Evolutionary conservation across 768 basidiomycete genomes (phyloP).

Genomic region (Tephrocybe sp.): DNA sequence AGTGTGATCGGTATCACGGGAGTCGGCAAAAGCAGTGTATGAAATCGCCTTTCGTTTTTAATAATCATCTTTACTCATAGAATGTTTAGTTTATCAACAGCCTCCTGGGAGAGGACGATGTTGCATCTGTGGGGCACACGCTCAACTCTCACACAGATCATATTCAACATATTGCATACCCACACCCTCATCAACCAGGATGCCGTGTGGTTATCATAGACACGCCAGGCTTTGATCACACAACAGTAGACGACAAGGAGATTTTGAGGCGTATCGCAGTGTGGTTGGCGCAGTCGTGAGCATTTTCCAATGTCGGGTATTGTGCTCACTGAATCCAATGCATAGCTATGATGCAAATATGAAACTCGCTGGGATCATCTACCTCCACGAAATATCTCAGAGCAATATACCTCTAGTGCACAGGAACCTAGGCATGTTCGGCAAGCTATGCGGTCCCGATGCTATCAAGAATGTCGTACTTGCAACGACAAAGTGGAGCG

Average conservation of each 20-base stretch:
- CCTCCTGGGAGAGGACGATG: constrained; percentile 14
- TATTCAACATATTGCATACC: constrained; percentile 16
- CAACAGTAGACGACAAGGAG: constrained; percentile 18
- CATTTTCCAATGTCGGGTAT: too few relatives aligned
- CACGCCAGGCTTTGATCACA: constrained; percentile 24
- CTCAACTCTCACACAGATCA: constrained; percentile 18
- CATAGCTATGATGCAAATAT: constrained; percentile 23
- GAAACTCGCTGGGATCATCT: constrained; percentile 26
- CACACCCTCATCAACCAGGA: constrained; percentile 10
- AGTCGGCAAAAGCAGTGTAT: constrained; percentile 19
- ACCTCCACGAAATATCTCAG: constrained; percentile 31
- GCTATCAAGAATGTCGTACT: constrained; percentile 45
- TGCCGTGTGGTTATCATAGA: constrained; percentile 17
- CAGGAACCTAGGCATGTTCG: constrained; percentile 46
- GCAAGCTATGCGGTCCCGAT: constrained; percentile 43
- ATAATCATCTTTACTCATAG: not conserved
- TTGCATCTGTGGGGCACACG: constrained; percentile 12
- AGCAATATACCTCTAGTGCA: constrained; percentile 36
- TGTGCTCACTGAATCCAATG: not conserved
- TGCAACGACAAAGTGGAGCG: constrained; percentile 49
- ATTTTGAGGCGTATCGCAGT: constrained; percentile 18
- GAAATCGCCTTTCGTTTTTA: not conserved
- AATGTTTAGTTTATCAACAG: constrained; percentile 22
- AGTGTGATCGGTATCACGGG: constrained; percentile 19
- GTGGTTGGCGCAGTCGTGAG: constrained; percentile 20